Evolutionary conservation across 2,329 filamentous ascomycete genomes (phyloP).

Genomic region (Paracorniculantispora psalliotae): DNA sequence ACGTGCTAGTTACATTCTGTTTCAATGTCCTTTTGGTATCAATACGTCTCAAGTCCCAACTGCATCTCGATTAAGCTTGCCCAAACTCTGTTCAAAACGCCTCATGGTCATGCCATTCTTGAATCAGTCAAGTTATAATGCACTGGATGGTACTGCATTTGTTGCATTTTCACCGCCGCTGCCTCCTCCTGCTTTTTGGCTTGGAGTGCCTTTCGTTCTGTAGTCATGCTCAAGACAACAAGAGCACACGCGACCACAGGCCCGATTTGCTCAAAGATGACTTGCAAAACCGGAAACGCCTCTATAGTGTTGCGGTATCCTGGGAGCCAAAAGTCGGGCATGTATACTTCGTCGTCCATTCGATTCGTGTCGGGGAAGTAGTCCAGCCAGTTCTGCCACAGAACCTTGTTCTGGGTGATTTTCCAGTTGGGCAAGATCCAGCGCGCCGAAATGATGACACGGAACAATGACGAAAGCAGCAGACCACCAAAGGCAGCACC

Average conservation of each 20-base stretch:
- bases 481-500: neutral
- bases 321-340: neutral
- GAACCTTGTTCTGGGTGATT: neutral
- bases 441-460: slow-evolving; percentile 1
- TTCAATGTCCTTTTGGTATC: neutral
- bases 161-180: neutral
- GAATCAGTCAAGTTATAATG: too few species aligned
- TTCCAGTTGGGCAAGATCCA: slow-evolving; percentile 6
- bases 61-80: too few species aligned
- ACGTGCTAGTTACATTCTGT: neutral
- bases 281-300: slow-evolving; percentile 1
- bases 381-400: neutral
- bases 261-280: neutral
- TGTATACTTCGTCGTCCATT: neutral
- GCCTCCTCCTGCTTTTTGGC: neutral
- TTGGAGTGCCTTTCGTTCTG: neutral
- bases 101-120: too few species aligned
- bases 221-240: neutral
- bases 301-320: slow-evolving; percentile 1
- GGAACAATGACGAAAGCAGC: neutral
- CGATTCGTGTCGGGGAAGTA: slow-evolving; percentile 3
- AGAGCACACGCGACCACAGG: neutral
- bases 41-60: too few species aligned
- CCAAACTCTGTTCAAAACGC: too few species aligned
- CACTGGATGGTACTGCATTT: neutral